phyloP scores from a whole-genome alignment of 2,329 filamentous ascomycete species.

The Clarireedia hainanense region DNA sequence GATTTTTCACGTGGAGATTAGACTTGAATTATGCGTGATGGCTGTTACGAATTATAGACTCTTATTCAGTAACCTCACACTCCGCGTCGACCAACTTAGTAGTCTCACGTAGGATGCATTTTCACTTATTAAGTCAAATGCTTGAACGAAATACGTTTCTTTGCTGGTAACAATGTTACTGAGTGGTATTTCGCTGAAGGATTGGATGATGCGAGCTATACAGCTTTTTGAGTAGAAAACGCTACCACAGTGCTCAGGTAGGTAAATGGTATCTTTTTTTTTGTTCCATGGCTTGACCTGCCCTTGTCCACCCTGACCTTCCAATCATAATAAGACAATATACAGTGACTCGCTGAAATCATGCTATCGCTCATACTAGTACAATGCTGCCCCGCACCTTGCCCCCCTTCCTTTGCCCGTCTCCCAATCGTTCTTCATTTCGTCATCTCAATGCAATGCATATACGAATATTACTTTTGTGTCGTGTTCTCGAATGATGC shows the following conservation, averaged over 20 bases:
- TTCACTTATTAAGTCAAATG: too few species aligned
- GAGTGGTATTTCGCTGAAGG: too few species aligned
- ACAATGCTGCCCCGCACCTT: conserved; percentile 2
- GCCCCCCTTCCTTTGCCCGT: neutral
- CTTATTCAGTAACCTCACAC: too few species aligned
- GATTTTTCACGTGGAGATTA: too few species aligned
- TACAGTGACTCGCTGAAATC: neutral
- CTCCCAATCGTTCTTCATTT: neutral
- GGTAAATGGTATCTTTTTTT: neutral
- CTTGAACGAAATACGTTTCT: too few species aligned
- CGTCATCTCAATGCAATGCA: neutral
- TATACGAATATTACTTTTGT: conserved; percentile 25
- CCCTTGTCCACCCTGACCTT: neutral
- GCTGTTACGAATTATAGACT: too few species aligned
- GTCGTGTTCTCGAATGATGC: conserved; percentile 38
- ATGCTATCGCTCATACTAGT: conserved; percentile 3
- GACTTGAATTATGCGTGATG: too few species aligned
- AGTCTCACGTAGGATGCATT: too few species aligned
- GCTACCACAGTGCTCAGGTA: neutral
- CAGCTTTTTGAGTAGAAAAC: conserved; percentile 8
- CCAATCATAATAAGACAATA: neutral
- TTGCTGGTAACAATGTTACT: too few species aligned
- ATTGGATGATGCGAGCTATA: neutral
- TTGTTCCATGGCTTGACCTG: neutral
- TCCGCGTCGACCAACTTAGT: too few species aligned